Conservation (phyloP, 192 early-diverging fungal genomes). For the Rhizoclosmatium globosum region DNA sequence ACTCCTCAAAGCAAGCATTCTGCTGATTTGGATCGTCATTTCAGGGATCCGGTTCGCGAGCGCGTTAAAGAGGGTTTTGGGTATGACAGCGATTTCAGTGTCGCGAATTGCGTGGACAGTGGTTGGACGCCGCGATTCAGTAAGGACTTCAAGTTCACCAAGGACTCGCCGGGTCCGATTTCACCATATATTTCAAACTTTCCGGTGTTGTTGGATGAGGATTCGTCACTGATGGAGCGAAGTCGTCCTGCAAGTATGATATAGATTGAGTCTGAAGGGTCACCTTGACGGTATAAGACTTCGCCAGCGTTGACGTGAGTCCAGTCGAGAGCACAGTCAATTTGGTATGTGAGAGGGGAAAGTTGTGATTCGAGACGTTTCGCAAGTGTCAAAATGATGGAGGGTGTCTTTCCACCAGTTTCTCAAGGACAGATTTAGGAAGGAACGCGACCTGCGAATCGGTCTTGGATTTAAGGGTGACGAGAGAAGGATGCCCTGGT, state of each 20-base stretch:
- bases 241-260: slow-evolving; percentile 94
- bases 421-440: slow-evolving; percentile 82
- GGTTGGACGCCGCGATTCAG: slow-evolving; percentile 72
- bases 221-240: slow-evolving; percentile 79
- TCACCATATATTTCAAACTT: slow-evolving; percentile 84
- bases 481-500: slow-evolving; percentile 82
- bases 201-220: slow-evolving; percentile 28
- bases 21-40: slow-evolving; percentile 89
- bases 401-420: slow-evolving; percentile 88
- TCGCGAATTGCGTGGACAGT: slow-evolving; percentile 98
- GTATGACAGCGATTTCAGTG: slow-evolving; percentile 94
- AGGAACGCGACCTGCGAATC: slow-evolving; percentile 88
- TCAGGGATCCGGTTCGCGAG: slow-evolving; percentile 88
- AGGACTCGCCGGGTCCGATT: slow-evolving; percentile 96
- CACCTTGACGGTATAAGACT: slow-evolving; percentile 90
- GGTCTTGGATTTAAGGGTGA: slow-evolving; percentile 82
- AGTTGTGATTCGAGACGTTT: slow-evolving; percentile 83
- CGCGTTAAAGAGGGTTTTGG: slow-evolving; percentile 93
- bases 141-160: slow-evolving; percentile 93
- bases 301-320: slow-evolving; percentile 93
- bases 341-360: slow-evolving; percentile 77
- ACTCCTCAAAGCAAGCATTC: slow-evolving; percentile 81
- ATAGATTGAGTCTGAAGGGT: slow-evolving; percentile 87
- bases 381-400: slow-evolving; percentile 83
- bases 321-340: slow-evolving; percentile 84